Percentiles rank a stretch among this genome's conserved stretches.
These are phyloP conservation scores for Jamesozyma spencerorum DNA, from an alignment of 805 yeast genomes.

Conservation along the genomic window DNA sequence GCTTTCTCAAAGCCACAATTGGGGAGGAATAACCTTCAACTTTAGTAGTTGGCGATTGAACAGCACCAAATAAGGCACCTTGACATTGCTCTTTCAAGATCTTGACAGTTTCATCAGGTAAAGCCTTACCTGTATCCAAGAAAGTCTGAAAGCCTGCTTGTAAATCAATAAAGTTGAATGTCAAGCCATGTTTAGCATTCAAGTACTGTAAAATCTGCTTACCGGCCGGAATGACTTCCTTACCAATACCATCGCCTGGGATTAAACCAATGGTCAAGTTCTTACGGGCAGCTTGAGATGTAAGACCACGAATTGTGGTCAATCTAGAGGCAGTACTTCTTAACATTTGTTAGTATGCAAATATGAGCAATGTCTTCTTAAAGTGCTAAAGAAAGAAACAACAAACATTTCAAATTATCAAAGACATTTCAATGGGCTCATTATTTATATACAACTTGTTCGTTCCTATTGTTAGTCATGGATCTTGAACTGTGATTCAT, in stretches of 20 bases:
- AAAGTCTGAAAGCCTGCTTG: slow-evolving; percentile 93
- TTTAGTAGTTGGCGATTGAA: slow-evolving; percentile 86
- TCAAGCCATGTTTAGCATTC: slow-evolving; percentile 63
- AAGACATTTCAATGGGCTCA: background rate
- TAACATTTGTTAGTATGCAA: slow-evolving; percentile 16
- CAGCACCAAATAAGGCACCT: slow-evolving; percentile 97
- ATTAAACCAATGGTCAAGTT: slow-evolving; percentile 59
- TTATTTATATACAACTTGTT: background rate
- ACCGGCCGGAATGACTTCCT: slow-evolving; percentile 97
- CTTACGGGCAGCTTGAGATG: slow-evolving; percentile 34
- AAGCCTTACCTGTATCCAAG: slow-evolving; percentile 88
- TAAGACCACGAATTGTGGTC: slow-evolving; percentile 27
- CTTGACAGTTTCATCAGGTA: slow-evolving; percentile 86
- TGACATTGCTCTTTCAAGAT: slow-evolving; percentile 74
- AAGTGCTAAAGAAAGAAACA: background rate
- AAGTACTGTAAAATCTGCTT: slow-evolving; percentile 74
- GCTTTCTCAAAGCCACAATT: slow-evolving; percentile 95
- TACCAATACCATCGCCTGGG: slow-evolving; percentile 98
- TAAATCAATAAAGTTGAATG: slow-evolving; percentile 78
- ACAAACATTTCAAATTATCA: background rate
- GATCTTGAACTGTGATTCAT: background rate
- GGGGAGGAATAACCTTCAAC: slow-evolving; percentile 97
- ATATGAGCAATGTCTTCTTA: background rate
- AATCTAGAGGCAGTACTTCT: slow-evolving; percentile 22
- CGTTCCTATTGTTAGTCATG: background rate